Percentiles rank a stretch among this genome's conserved stretches.
These are phyloP conservation scores for Lecanosticta acicola DNA, from an alignment of 2,329 filamentous ascomycete species.

Conservation along the genomic window DNA sequence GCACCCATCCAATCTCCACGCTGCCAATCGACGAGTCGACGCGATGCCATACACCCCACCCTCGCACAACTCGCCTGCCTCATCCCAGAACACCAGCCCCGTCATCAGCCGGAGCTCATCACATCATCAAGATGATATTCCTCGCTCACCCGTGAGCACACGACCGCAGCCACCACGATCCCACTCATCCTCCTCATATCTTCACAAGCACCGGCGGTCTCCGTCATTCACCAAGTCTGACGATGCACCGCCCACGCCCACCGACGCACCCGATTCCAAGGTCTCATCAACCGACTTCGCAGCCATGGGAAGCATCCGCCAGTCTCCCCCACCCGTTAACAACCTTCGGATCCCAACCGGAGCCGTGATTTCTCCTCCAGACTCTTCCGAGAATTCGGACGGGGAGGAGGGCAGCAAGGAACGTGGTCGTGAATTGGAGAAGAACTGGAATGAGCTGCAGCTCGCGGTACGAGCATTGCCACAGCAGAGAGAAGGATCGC, in stretches of 20 bases:
- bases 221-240: constrained; percentile 41
- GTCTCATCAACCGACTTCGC: constrained; percentile 27
- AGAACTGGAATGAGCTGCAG: constrained; percentile 61
- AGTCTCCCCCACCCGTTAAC: constrained; percentile 77
- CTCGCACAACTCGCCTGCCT: constrained; percentile 56
- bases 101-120: constrained; percentile 47
- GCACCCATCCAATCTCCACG: background rate
- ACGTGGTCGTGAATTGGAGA: constrained; percentile 39
- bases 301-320: constrained; percentile 60
- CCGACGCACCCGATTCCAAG: constrained; percentile 18
- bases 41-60: constrained; percentile 87
- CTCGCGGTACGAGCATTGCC: constrained; percentile 78
- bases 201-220: constrained; percentile 56
- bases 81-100: constrained; percentile 50
- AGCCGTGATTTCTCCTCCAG: constrained; percentile 84
- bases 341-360: constrained; percentile 73
- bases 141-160: constrained; percentile 33
- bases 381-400: constrained; percentile 73
- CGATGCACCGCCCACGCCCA: constrained; percentile 26
- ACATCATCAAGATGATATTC: constrained; percentile 39
- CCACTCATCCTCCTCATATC: constrained; percentile 55
- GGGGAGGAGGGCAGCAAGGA: constrained; percentile 54
- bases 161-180: constrained; percentile 50
- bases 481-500: constrained; percentile 56
- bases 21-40: background rate